phyloP scores from a whole-genome alignment of 2,329 filamentous ascomycete genomes.

The Stachybotrys echinatus region DNA sequence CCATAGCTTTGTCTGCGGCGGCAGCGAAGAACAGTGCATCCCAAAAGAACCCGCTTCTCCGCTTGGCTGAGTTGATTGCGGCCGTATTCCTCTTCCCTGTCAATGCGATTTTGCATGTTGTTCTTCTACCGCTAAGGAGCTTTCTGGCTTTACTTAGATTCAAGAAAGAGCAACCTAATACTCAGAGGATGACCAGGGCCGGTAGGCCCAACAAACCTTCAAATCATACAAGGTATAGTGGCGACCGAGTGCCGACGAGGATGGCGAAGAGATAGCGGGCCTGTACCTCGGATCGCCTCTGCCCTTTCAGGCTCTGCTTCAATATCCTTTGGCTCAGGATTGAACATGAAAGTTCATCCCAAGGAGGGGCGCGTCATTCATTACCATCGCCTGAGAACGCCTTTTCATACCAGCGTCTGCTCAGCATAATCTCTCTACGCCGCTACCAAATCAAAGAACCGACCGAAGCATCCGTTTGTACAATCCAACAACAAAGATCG shows the following conservation, averaged over 20 bases:
- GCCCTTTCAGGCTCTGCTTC: no score
- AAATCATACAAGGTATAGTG: conserved; percentile 24
- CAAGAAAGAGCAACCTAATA: conserved; percentile 20
- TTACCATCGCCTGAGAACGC: no score
- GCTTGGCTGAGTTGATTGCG: conserved; percentile 30
- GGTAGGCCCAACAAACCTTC: conserved; percentile 16
- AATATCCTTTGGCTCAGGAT: no score
- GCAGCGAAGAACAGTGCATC: conserved; percentile 51
- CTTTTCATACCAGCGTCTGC: no score
- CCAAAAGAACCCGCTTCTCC: conserved; percentile 29
- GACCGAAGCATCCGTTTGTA: no score
- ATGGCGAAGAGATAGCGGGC: conserved; percentile 20
- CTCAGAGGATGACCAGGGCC: conserved; percentile 16
- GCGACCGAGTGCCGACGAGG: conserved; percentile 28
- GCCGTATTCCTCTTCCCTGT: conserved; percentile 35
- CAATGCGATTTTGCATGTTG: conserved; percentile 29
- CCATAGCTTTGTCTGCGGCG: conserved; percentile 73
- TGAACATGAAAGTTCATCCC: no score
- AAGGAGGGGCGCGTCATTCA: no score
- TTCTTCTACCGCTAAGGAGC: conserved; percentile 38
- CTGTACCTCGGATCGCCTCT: no score
- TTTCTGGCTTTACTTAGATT: conserved; percentile 27
- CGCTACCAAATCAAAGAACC: no score
- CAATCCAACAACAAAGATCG: no score
- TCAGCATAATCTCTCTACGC: no score